phyloP scores from a whole-genome alignment of 148 eudicot species.

The Chenopodium suecicum region DNA sequence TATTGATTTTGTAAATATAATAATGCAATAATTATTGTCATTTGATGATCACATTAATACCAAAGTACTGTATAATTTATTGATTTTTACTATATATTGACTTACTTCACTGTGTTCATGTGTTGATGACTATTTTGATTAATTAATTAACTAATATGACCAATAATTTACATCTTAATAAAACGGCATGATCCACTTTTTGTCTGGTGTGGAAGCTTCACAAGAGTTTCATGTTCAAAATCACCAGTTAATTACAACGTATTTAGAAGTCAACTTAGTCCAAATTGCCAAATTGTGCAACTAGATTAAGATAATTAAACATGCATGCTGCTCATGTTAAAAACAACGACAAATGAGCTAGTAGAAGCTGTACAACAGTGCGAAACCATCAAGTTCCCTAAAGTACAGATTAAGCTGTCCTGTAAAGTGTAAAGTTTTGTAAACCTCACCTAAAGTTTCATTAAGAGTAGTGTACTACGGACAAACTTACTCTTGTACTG shows the following conservation, averaged over 20 bases:
- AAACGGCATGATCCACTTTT: background rate
- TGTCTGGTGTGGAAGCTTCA: constrained; percentile 17
- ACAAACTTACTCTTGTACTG: background rate
- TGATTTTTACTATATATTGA: too few species aligned
- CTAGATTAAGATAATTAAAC: constrained; percentile 9
- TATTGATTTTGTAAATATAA: too few species aligned
- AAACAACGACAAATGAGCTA: constrained; percentile 30
- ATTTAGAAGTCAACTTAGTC: constrained; percentile 7
- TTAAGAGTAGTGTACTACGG: constrained; percentile 2
- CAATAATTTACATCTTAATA: background rate
- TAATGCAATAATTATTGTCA: too few species aligned
- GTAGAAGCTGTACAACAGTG: constrained; percentile 20
- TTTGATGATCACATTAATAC: too few species aligned
- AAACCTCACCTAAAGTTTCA: background rate
- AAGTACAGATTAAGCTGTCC: constrained; percentile 26
- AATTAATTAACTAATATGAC: background rate
- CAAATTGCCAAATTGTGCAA: constrained; percentile 16
- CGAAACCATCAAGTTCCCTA: constrained; percentile 14
- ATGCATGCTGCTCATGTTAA: constrained; percentile 23
- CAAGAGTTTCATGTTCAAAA: background rate
- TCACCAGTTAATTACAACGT: background rate
- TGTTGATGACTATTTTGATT: background rate
- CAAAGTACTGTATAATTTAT: too few species aligned
- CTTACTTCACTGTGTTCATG: too few species aligned
- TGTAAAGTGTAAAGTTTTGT: constrained; percentile 6